Percentiles rank a stretch among this genome's conserved stretches.
Conservation (phyloP, 1,284 basidiomycete species). For the Sparassis latifolia region DNA sequence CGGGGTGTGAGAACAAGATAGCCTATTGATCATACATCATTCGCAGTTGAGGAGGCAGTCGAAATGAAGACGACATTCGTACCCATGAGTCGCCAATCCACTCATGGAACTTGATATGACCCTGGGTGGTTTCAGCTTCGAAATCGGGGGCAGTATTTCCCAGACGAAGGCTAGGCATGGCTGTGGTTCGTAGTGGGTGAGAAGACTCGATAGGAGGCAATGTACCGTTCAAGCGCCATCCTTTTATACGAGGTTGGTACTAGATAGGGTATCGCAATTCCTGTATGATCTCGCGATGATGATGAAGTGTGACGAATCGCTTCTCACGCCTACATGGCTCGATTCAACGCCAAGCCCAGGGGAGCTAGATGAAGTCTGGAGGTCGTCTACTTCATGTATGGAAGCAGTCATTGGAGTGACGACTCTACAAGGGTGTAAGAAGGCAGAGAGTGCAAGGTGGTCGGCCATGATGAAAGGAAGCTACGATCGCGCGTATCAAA, state of each 20-base stretch:
- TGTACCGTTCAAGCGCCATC: not conserved
- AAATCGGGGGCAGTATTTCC: slow-evolving; percentile 80
- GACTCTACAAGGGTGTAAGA: too few species aligned
- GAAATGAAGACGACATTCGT: slow-evolving; percentile 9
- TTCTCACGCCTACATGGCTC: too few species aligned
- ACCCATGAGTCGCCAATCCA: slow-evolving; percentile 91
- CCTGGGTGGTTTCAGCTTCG: slow-evolving; percentile 75
- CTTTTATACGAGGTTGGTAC: slow-evolving; percentile 13
- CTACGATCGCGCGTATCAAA: too few species aligned
- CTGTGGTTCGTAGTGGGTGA: not conserved
- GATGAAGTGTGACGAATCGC: slow-evolving; percentile 5
- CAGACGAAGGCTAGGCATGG: slow-evolving; percentile 53
- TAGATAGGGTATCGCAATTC: slow-evolving; percentile 3
- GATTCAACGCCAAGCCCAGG: too few species aligned
- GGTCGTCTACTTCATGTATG: too few species aligned
- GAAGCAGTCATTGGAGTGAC: too few species aligned
- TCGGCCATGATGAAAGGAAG: too few species aligned
- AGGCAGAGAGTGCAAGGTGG: too few species aligned
- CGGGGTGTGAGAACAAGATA: slow-evolving; percentile 92
- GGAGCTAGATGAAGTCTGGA: too few species aligned
- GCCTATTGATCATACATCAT: slow-evolving; percentile 34
- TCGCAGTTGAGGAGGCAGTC: not conserved
- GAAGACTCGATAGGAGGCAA: slow-evolving; percentile 1
- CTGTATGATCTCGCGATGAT: not conserved
- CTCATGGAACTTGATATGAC: slow-evolving; percentile 84